Base-by-base conservation (phyloP, 169 alveolate species). In the Babesia ovis region DNA sequence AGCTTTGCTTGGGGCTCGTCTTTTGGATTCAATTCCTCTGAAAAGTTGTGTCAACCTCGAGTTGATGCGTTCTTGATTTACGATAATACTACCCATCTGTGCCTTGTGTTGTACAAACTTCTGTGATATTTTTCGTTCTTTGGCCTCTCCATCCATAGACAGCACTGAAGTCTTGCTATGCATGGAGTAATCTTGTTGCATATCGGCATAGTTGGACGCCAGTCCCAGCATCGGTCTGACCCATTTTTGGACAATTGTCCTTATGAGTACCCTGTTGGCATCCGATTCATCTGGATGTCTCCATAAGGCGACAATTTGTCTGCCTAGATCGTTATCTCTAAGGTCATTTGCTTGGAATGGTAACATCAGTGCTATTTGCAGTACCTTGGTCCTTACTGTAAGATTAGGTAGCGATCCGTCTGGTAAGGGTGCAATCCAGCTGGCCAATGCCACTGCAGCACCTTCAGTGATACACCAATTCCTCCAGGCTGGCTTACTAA, bases 351-450 rank as follows among this genome's bases (percentile, higher is more conserved):
- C 79, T 53, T 89, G 90, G 43, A 91, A 72, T 25, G 95, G 94
- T 46, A 91, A 79, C 61, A 75, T 91, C 9, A 58, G 83, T 32
- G 89, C 82, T 27, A 91, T 83, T 68, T 91, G 83, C 42, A 91
- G 77, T 41, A 91, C 74, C 53, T 86, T 90, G 45, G 90, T 88
- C 53, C 95, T 61, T 25, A 91, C 91, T 20, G 90, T 85, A 45
- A 91, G 73, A 59, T 82, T 87, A 2, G 95, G 95, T 14, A 91
- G 86, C 20, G 95, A 80, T 8, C 94, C 94, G 57, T 91, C 94
- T 9, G 91, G 81, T 35, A 84, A 62, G 12, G 91, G 85, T 42
- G 91, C 73, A 20, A 91, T 67, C 95, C 95, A 91, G 58, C 80
- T 70, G 34, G 93, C 91, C 73, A 91, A 67, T 11, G 91, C 95